Evolutionary conservation across 176 grass and related monocot species (phyloP).

Genomic region (Tuctoria greenei): DNA sequence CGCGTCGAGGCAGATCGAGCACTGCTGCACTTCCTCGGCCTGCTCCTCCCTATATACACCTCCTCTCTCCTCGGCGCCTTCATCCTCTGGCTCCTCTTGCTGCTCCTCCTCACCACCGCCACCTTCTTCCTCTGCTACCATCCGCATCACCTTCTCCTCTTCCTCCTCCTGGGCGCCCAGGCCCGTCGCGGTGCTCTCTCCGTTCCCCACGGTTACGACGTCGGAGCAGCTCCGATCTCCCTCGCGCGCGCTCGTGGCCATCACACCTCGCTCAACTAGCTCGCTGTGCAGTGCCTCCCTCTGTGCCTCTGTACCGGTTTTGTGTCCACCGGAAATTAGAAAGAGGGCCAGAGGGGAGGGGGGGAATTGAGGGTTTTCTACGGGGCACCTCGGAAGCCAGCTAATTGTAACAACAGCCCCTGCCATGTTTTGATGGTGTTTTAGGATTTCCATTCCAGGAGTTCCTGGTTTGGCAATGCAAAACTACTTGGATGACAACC

Average conservation of each 20-base stretch:
- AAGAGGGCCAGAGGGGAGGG: not conserved
- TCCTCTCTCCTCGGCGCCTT: not conserved
- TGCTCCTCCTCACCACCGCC: not conserved
- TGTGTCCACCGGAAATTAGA: slow-evolving; percentile 35
- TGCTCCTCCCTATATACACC: not conserved
- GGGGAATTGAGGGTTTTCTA: not conserved
- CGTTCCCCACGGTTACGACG: slow-evolving; percentile 42
- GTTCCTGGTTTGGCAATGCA: not conserved
- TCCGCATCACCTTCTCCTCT: not conserved
- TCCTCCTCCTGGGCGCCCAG: slow-evolving; percentile 40
- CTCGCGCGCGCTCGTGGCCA: not conserved
- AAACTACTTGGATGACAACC: not conserved
- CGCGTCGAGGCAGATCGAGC: not conserved
- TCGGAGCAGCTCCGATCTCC: slow-evolving; percentile 20
- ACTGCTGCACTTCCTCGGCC: not conserved
- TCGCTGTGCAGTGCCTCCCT: slow-evolving; percentile 16
- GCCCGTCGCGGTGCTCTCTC: slow-evolving; percentile 35
- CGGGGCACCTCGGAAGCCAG: not conserved
- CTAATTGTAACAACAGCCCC: not conserved
- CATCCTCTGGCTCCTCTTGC: not conserved
- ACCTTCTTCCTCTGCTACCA: not conserved
- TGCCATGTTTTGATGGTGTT: not conserved
- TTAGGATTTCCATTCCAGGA: not conserved
- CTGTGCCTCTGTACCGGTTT: slow-evolving; percentile 8
- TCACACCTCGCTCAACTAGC: slow-evolving; percentile 15